Conservation (phyloP, 2,329 filamentous ascomycete species). For the Elsinoe fawcettii region DNA sequence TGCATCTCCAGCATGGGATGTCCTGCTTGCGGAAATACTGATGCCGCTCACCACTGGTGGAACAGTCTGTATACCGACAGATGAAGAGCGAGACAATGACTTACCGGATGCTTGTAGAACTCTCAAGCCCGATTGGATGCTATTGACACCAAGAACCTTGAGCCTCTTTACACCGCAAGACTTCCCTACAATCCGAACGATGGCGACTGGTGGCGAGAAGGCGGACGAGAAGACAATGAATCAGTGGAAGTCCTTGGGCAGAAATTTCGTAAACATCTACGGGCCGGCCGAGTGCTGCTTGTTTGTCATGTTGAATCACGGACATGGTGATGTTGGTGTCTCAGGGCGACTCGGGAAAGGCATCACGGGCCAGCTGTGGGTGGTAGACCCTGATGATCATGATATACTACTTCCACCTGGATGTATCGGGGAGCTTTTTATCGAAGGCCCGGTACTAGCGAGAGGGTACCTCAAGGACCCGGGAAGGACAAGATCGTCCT, state of each 20-base stretch:
- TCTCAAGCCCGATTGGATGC: constrained; percentile 35
- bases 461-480: constrained; percentile 34
- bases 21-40: constrained; percentile 18
- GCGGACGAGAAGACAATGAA: not conserved
- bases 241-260: not conserved
- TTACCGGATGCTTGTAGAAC: constrained; percentile 35
- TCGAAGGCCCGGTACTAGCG: constrained; percentile 38
- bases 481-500: constrained; percentile 25
- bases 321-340: not conserved
- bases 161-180: constrained; percentile 20
- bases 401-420: constrained; percentile 34
- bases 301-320: not conserved
- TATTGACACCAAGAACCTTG: constrained; percentile 39
- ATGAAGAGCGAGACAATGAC: constrained; percentile 41
- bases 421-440: constrained; percentile 36
- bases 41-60: constrained; percentile 18
- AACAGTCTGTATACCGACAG: constrained; percentile 33
- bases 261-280: constrained; percentile 1
- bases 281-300: constrained; percentile 6
- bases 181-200: constrained; percentile 22
- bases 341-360: constrained; percentile 17
- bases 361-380: constrained; percentile 23
- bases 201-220: constrained; percentile 25
- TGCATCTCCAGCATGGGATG: constrained; percentile 24
- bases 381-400: constrained; percentile 25